These are phyloP conservation scores for Colletotrichum lini DNA, from an alignment of 2,329 filamentous ascomycete species.

Conservation along the genomic window DNA sequence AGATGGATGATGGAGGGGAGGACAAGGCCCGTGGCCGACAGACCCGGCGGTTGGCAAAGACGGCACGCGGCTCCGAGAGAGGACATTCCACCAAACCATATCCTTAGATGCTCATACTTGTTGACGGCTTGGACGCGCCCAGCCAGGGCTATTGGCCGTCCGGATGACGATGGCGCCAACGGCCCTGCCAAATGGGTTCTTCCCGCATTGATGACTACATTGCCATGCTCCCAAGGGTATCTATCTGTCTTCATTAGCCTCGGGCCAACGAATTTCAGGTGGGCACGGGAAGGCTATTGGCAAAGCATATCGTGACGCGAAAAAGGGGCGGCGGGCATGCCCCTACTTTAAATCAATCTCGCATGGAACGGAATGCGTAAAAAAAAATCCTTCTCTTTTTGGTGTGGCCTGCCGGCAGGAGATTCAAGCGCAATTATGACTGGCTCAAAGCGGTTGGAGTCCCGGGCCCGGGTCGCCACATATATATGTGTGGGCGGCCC, in stretches of 20 bases:
- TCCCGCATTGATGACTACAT: conserved; percentile 11
- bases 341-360: conserved; percentile 33
- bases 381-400: conserved; percentile 5
- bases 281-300: conserved; percentile 37
- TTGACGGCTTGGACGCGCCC: background rate
- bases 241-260: conserved; percentile 3
- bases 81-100: no score
- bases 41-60: conserved; percentile 21
- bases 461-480: conserved; percentile 17
- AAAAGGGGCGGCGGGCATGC: background rate
- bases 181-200: background rate
- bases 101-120: no score
- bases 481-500: background rate
- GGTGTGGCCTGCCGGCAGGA: conserved; percentile 2
- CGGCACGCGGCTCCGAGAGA: conserved; percentile 17
- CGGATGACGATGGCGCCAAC: conserved; percentile 6
- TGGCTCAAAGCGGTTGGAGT: conserved; percentile 13
- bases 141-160: background rate
- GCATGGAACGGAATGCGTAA: background rate
- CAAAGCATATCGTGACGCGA: conserved; percentile 7
- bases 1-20: conserved; percentile 5
- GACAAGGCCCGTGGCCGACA: conserved; percentile 23
- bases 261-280: conserved; percentile 11
- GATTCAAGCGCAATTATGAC: conserved; percentile 22
- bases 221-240: conserved; percentile 6